Evolutionary conservation across 768 basidiomycete species (phyloP), one percentile per base, ranked within the genome.

Genomic region (Clitopilus passeckerianus): DNA sequence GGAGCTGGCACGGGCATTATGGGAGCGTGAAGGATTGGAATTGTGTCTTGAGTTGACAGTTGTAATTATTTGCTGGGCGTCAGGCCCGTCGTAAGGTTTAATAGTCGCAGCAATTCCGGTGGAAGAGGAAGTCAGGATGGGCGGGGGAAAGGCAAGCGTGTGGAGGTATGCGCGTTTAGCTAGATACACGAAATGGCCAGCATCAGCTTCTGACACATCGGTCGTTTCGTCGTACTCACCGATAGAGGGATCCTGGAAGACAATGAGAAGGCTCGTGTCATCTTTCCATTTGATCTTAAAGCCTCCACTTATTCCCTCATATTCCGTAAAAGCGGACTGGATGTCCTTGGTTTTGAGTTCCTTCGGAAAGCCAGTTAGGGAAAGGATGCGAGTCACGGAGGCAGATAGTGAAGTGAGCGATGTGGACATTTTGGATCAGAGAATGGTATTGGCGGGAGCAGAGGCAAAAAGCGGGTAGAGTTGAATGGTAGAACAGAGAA

Each of bases 211-310:
- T 50, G 46, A 50, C 46, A 16, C 46, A 50, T 16, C 20, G 54
- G 35, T 18, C 60, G 61, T 63, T 53, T 57, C 60, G 44, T 56
- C 44, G 37, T 54, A 82, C 95, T 80, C 69, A 98, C 97, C 96
- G 46, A 90, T 81, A 53, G 82, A 78, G 58, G 97, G 86, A 75
- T 98, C 97, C 63, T 85, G 83, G 71, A 99, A 99, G 58, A 99
- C 97, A 65, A 97, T 90, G 66, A 95, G 77, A 41, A 96, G 90
- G 69, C 91, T 95, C 35, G 93, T 94, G 74, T 99, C 97, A 73
- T 99, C 95, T 66, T 86, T 84, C 97, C 97, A 99, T 72, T 99
- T 99, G 71, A 99, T 95, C 82, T 95, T 94, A 80, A 96, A 97
- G 22, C 97, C 97, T 27, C 96, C 97, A 59, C 80, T 85, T 56